Conservation (phyloP, 2,329 filamentous ascomycete species). For the Grosmannia clavigera region DNA sequence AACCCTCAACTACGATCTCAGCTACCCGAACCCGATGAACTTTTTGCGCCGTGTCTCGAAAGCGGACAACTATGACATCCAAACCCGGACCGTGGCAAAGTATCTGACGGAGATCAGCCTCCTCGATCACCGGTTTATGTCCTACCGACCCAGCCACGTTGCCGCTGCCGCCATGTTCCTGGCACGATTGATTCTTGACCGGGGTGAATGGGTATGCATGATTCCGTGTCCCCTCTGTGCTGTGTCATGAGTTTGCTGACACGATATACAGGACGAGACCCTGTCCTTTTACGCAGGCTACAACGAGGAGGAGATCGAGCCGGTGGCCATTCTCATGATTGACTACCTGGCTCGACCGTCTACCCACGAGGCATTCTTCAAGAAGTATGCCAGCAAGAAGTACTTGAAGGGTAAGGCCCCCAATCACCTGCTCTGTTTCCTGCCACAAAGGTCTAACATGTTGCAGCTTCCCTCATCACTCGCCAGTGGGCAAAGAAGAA, state of each 20-base stretch:
- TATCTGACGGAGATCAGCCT: conserved; percentile 96
- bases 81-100: conserved; percentile 92
- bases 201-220: conserved; percentile 71
- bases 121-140: conserved; percentile 87
- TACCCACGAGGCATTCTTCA: conserved; percentile 94
- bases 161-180: conserved; percentile 93
- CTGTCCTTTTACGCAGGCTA: conserved; percentile 88
- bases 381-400: conserved; percentile 99
- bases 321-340: conserved; percentile 87
- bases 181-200: conserved; percentile 77
- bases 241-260: background rate
- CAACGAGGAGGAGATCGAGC: conserved; percentile 81
- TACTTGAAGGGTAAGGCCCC: conserved; percentile 77
- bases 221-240: conserved; percentile 4
- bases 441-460: background rate
- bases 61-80: conserved; percentile 98
- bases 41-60: conserved; percentile 97
- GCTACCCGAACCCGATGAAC: conserved; percentile 99
- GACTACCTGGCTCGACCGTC: conserved; percentile 90
- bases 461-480: conserved; percentile 72
- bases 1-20: conserved; percentile 90
- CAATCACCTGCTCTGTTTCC: too few species aligned
- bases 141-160: conserved; percentile 77
- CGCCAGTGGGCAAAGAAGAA: conserved; percentile 90
- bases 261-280: conserved; percentile 40